These are phyloP conservation scores for Pinus albicaulis DNA, from an alignment of 75 land plant genomes.

Conservation along the genomic window DNA sequence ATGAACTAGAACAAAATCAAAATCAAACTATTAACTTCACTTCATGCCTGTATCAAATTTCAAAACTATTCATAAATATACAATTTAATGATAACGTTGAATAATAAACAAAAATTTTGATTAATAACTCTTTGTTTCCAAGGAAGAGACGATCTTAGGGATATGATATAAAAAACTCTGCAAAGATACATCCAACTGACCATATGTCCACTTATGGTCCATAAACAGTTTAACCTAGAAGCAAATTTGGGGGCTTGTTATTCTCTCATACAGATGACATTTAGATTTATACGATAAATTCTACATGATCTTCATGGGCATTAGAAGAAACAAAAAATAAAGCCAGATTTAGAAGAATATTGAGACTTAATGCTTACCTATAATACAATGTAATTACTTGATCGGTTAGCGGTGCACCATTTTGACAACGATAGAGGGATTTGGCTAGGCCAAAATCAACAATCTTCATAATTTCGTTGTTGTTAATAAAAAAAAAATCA, in stretches of 20 bases:
- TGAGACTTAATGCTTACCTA: not conserved
- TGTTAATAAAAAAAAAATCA: not conserved
- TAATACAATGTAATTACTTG: not conserved
- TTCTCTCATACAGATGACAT: too few species aligned
- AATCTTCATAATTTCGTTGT: slow-evolving; percentile 8
- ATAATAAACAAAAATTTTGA: too few species aligned
- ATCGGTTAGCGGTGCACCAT: not conserved
- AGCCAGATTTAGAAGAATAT: too few species aligned
- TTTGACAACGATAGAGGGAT: not conserved
- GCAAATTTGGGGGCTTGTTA: slow-evolving; percentile 1
- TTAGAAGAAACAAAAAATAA: too few species aligned
- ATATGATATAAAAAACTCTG: not conserved
- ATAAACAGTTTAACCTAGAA: not conserved
- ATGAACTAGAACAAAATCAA: too few species aligned
- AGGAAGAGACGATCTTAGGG: not conserved
- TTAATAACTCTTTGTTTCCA: not conserved
- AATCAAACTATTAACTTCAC: too few species aligned
- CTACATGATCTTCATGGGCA: too few species aligned
- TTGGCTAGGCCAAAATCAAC: slow-evolving; percentile 2
- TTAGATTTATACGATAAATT: too few species aligned
- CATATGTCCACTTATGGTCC: slow-evolving; percentile 11
- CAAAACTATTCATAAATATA: too few species aligned
- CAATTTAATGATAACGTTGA: too few species aligned
- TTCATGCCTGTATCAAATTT: too few species aligned
- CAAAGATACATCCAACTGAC: slow-evolving; percentile 10